A percentile compares a stretch with the other conserved stretches of the same genome.
Conservation (phyloP, 805 yeast genomes). For the Candida rishiriensis region DNA sequence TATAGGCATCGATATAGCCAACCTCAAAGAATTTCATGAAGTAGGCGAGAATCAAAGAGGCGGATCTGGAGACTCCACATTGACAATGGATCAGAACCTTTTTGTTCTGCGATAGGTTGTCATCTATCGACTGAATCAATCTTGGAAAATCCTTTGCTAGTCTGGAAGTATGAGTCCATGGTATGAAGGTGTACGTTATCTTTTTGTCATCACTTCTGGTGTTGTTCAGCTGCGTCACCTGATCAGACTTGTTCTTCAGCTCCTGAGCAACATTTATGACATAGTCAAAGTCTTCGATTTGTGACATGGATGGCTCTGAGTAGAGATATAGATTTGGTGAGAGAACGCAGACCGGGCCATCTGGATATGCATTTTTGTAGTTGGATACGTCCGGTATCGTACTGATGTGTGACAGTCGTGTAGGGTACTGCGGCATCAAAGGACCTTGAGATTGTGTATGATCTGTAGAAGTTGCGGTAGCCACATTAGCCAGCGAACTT, state of each 20-base stretch:
- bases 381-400: slow-evolving; percentile 8
- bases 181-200: slow-evolving; percentile 53
- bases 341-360: slow-evolving; percentile 74
- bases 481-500: too few species aligned
- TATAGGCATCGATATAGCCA: slow-evolving; percentile 75
- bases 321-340: slow-evolving; percentile 63
- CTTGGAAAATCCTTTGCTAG: slow-evolving; percentile 58
- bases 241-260: slow-evolving; percentile 32
- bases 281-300: slow-evolving; percentile 59
- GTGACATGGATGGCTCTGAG: slow-evolving; percentile 65
- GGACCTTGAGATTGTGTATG: too few species aligned
- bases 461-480: too few species aligned
- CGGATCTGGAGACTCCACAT: slow-evolving; percentile 89
- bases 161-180: slow-evolving; percentile 83
- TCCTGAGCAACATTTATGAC: slow-evolving; percentile 88
- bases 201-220: slow-evolving; percentile 7
- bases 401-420: neutral
- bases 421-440: too few species aligned
- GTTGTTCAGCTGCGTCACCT: slow-evolving; percentile 10
- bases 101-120: slow-evolving; percentile 34
- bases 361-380: slow-evolving; percentile 57
- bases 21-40: slow-evolving; percentile 59
- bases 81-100: slow-evolving; percentile 80
- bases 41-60: slow-evolving; percentile 81
- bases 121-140: slow-evolving; percentile 55